Evolutionary conservation across 345 rosid genomes (phyloP).

Genomic region (Camelina laxa): DNA sequence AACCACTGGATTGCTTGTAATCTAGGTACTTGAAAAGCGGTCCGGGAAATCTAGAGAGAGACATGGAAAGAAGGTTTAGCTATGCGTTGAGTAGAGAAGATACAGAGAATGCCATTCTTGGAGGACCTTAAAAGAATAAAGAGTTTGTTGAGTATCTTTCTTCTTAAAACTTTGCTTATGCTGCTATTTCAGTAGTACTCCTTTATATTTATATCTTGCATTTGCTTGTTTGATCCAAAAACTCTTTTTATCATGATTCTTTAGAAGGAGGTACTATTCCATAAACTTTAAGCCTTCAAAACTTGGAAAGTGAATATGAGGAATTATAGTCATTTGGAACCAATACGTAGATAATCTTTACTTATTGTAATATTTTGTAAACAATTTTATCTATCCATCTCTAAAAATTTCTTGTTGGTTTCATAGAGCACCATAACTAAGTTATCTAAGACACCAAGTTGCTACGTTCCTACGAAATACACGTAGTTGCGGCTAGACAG

Average conservation of each 20-base stretch:
- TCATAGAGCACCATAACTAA: no score
- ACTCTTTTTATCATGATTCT: neutral
- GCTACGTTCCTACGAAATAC: no score
- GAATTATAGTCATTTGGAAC: neutral
- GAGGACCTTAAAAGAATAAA: slow-evolving; percentile 68
- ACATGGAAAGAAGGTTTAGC: slow-evolving; percentile 93
- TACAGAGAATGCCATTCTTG: slow-evolving; percentile 87
- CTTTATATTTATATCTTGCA: neutral
- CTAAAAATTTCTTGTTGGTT: no score
- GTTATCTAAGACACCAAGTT: no score
- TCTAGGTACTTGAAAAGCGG: slow-evolving; percentile 86
- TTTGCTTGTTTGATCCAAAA: slow-evolving; percentile 20
- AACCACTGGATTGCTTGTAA: neutral
- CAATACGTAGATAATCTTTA: neutral
- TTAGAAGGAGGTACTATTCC: neutral
- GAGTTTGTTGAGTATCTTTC: slow-evolving; percentile 18
- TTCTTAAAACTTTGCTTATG: slow-evolving; percentile 9
- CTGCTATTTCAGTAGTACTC: neutral
- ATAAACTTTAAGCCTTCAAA: neutral
- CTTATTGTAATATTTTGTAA: no score
- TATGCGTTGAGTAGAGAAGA: slow-evolving; percentile 95
- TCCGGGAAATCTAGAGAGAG: slow-evolving; percentile 90
- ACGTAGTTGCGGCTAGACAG: no score
- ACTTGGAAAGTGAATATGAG: slow-evolving; percentile 7
- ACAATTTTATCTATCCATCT: no score